Base-by-base conservation (phyloP, 192 early-diverging fungal genomes). In the Allomyces javanicus region DNA sequence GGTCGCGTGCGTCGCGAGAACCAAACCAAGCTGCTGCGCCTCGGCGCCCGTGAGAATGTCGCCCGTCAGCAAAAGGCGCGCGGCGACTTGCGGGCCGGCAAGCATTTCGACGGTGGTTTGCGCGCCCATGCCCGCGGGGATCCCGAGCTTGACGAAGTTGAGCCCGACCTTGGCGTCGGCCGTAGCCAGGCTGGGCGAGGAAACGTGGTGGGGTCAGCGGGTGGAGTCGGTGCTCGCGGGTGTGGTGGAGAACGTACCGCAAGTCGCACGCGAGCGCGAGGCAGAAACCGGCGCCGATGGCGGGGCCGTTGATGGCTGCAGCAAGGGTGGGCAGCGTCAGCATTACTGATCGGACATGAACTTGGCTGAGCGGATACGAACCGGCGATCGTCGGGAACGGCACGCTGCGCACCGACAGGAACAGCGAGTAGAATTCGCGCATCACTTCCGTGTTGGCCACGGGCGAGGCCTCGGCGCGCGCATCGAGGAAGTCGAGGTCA, bases 41-140 rank as follows among this genome's bases (percentile, higher is more conserved):
- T 64, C 63, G 17, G 26, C 19, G 40, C 63, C 40, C 4, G 17
- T 64, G 19, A 76, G 33, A 10, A 74, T 55, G 27, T 69, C 68
- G 40, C 73, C 73, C 10, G 75, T 75, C 11, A 76, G 69, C 4
- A 76, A 24, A 1, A 76, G 65, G n/a, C 67, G 64, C 7, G 66
- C 33, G 6, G 75, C 73, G 10, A 61, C 62, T 75, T 75, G 69
- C 22, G 63, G 69, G 55, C 72, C 70, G 61, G 73, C 63, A 0
- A 76, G 64, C 27, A 61, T 67, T 44, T 70, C 73, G 11, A 76
- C 68, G 61, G 64, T 68, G 33, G 63, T 67, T 9, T 67, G 69
- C 11, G 68, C 68, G 11, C 63, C 74, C 75, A 73, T 73, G 1
- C 71, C 71, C 17, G 71, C 67, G 10, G 71, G 24, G 43, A 73